Base-by-base conservation (phyloP, 805 yeast genomes). In the Wickerhamiella slavikovae region DNA sequence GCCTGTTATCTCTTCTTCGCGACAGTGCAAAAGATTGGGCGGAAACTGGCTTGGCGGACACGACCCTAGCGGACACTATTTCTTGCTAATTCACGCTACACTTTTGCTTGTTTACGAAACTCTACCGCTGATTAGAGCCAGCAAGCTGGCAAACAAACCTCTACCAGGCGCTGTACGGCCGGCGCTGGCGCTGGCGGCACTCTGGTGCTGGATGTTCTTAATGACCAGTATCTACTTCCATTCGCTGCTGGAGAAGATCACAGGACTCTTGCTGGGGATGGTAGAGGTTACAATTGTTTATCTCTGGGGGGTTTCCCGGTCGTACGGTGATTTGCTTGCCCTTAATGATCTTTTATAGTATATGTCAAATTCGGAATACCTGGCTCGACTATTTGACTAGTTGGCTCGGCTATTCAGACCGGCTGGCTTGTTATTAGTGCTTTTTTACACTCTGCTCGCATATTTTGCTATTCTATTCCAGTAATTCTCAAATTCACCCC, bases 41-140 rank as follows among this genome's bases (percentile, higher is more conserved):
- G 74, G 96, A 0, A 34, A 42, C 11, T 76, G 85, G 89, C 36
- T 39, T 5, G 80, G 93, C 1, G 98, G 98, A 0, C 93, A 80
- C 46, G 98, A 89, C 54, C 93, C 96, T 4, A 73, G 85, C 36
- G 98, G 98, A 0, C 98, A 89, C 47, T 73, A 79, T 1, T 89
- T 83, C 42, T 48, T 89, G 24, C 54, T 85, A 26, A 62, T 73
- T 4, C 75, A 73, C 34, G 60, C 78, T 6, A 64, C 73, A 18
- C 46, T 73, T 32, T 64, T 75, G 33, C 44, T 85, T 38, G 57
- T 76, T 44, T 68, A 68, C 32, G 94, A 83, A 45, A 45, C 67
- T 5, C 35, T 58, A 15, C 69, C 66, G 41, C 47, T 31, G 24
- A 48, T 19, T n/a, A 31, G 13, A 14, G 34, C 23, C 24, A 29